phyloP scores from a whole-genome alignment of 306 rosid species.

The Acmispon strigosus region DNA sequence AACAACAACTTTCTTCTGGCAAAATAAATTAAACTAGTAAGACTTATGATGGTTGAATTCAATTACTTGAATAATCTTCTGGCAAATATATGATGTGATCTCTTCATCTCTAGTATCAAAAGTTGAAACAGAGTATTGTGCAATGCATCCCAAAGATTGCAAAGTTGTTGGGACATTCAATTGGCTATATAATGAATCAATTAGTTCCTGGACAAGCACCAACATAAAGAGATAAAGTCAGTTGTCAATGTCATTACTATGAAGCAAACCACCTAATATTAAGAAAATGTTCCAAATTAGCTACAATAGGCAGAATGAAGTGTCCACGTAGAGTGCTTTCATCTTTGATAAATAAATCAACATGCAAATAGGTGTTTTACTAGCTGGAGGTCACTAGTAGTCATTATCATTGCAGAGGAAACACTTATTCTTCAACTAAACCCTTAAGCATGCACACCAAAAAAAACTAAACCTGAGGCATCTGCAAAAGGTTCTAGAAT shows the following conservation, averaged over 20 bases:
- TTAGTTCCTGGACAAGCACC: slow-evolving; percentile 47
- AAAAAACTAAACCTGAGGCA: background rate
- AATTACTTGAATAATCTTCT: slow-evolving; percentile 68
- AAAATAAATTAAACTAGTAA: slow-evolving; percentile 22
- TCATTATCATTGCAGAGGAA: background rate
- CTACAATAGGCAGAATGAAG: background rate
- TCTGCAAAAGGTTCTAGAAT: background rate
- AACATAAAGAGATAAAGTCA: background rate
- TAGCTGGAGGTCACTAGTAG: background rate
- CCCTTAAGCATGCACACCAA: background rate
- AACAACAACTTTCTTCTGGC: background rate
- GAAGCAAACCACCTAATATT: slow-evolving; percentile 7
- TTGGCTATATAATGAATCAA: slow-evolving; percentile 44
- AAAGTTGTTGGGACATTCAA: slow-evolving; percentile 68
- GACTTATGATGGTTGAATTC: slow-evolving; percentile 15
- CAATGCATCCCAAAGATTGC: slow-evolving; percentile 86
- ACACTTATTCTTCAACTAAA: background rate
- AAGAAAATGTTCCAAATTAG: background rate
- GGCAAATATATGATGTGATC: slow-evolving; percentile 50
- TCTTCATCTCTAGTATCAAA: slow-evolving; percentile 56
- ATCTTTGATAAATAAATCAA: background rate
- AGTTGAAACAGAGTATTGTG: slow-evolving; percentile 57
- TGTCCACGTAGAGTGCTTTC: background rate
- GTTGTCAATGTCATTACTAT: background rate
- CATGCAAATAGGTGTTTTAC: background rate